phyloP scores from a whole-genome alignment of 345 rosid species.

The Rhodamnia argentea region DNA sequence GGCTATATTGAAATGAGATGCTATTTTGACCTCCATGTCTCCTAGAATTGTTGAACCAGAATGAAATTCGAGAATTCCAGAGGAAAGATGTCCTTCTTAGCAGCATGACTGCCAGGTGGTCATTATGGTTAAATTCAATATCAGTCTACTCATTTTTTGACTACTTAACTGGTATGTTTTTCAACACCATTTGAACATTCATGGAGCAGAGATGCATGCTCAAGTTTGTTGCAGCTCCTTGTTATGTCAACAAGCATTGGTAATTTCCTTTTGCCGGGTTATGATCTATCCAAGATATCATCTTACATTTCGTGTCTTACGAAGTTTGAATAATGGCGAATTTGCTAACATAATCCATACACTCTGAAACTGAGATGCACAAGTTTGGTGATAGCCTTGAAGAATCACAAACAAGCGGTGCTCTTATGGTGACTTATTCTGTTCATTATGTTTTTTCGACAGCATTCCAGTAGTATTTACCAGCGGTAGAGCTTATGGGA shows the following conservation, averaged over 20 bases:
- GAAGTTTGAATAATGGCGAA: neutral
- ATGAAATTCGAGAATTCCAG: neutral
- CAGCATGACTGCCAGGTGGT: neutral
- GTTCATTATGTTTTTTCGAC: neutral
- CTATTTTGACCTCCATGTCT: neutral
- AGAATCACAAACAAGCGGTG: neutral
- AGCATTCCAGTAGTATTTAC: neutral
- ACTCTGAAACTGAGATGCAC: neutral
- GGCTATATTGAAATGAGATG: neutral
- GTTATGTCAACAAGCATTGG: neutral
- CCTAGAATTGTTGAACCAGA: neutral
- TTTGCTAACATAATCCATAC: neutral
- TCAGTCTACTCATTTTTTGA: neutral
- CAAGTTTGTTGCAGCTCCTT: neutral
- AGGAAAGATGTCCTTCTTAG: neutral
- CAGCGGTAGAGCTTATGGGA: neutral
- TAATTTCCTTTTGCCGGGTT: neutral
- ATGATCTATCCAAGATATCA: neutral
- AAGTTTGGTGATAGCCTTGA: neutral
- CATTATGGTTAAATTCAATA: neutral
- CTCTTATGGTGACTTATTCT: neutral
- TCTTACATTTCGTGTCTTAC: neutral
- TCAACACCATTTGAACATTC: neutral
- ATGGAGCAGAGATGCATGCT: neutral
- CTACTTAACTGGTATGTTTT: neutral